Base-by-base conservation (phyloP, 768 basidiomycete species). In the Coprinopsis sp. region DNA sequence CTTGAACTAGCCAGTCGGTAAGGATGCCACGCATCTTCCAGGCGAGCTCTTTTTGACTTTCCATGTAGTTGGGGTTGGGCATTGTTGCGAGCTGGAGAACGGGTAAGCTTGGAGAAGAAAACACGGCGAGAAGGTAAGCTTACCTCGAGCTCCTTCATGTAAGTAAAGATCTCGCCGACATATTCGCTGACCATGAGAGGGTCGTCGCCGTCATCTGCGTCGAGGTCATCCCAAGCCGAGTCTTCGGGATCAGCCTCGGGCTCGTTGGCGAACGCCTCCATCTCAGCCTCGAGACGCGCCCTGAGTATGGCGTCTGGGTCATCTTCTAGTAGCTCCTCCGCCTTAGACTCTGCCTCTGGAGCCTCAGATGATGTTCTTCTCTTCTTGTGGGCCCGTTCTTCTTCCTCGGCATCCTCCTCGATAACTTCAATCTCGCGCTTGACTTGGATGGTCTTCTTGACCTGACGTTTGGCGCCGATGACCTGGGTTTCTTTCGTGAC, bases 111-210 rank as follows among this genome's bases (percentile, higher is more conserved):
- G 33, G 22, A 6, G 14, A 10, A 5, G 27, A 13, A 36, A 16
- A 14, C 3, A 27, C 19, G 13, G 40, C 33, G 38, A 31, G 2
- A 12, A 18, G 33, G 7, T 18, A 30, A 34, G 51, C 73, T 37
- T 59, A 94, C 95, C 82, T 99, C 93, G 49, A 89, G 73, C 54
- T 80, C 68, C 62, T 91, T 88, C 69, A 97, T 77, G 68, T 99
- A 98, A 47, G 86, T 71, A 69, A 93, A 94, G 51, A 98, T 93
- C 49, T 98, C 96, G 21, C 73, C 73, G 41, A 96, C 94, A 59
- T 99, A 99, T 66, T 97, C 91, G 68, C 85, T 87, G 54, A 96
- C 94, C 94, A 97, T 97, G 50, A 91, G 73, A 12, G 95, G 96
- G 59, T 99, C 95, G 40, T 93, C 91, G 16, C 68, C 77, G 60